Conservation (phyloP, 2,329 filamentous ascomycete genomes). For the Trichoderma sp. region DNA sequence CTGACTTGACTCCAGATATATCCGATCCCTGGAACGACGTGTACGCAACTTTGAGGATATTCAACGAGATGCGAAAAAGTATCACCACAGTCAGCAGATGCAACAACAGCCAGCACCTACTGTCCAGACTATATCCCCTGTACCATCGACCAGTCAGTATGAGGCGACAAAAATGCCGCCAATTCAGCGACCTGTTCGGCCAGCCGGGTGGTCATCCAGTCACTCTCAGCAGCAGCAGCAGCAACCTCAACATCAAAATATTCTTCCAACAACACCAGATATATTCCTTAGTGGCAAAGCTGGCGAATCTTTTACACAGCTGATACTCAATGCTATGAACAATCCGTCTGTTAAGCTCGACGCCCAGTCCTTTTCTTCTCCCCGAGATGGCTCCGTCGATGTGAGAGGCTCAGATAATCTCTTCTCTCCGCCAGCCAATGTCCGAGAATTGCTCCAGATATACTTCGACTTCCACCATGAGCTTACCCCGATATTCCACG, state of each 20-base stretch:
- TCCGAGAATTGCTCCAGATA: not conserved
- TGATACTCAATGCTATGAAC: constrained; percentile 15
- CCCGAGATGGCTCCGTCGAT: not conserved
- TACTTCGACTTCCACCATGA: constrained; percentile 13
- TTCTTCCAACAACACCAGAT: constrained; percentile 4
- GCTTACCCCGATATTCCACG: constrained; percentile 12
- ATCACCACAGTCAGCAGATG: not conserved
- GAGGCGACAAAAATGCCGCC: not conserved
- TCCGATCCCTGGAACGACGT: constrained; percentile 4
- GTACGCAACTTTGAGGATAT: constrained; percentile 12
- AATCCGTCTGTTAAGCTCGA: not conserved
- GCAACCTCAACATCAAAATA: not conserved
- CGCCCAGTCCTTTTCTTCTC: not conserved
- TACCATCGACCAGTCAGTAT: not conserved
- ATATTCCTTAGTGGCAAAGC: constrained; percentile 15
- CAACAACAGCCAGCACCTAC: not conserved
- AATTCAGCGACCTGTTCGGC: not conserved
- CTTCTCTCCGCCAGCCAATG: not conserved
- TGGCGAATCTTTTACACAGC: constrained; percentile 2
- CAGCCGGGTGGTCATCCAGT: not conserved
- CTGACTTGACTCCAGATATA: not conserved
- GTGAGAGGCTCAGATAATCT: not conserved
- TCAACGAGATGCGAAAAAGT: not conserved
- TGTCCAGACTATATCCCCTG: not conserved
- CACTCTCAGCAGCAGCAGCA: not conserved